phyloP scores from a whole-genome alignment of 768 basidiomycete genomes.

The Lactarius vividus region DNA sequence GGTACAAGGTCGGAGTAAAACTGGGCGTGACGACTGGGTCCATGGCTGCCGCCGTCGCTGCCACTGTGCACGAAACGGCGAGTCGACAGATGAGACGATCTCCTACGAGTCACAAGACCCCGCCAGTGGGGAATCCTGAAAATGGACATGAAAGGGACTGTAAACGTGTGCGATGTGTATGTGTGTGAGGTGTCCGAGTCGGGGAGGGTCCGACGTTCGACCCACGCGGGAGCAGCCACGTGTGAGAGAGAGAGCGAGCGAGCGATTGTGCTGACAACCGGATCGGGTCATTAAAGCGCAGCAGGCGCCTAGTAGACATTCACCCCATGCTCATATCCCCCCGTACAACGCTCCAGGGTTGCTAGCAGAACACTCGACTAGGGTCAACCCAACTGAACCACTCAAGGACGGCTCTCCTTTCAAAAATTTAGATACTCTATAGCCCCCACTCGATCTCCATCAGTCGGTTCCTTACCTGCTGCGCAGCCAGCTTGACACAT shows the following conservation, averaged over 20 bases:
- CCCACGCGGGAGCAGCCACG: neutral
- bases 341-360: neutral
- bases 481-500: slow-evolving; percentile 13
- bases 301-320: neutral
- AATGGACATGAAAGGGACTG: neutral
- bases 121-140: neutral
- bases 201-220: neutral
- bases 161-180: neutral
- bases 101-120: slow-evolving; percentile 2
- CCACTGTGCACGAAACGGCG: slow-evolving; percentile 27
- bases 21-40: slow-evolving; percentile 52
- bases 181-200: neutral
- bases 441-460: neutral
- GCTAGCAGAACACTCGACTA: neutral
- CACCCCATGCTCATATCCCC: neutral
- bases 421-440: neutral
- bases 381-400: neutral
- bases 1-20: slow-evolving; percentile 72
- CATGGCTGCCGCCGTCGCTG: slow-evolving; percentile 25
- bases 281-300: neutral
- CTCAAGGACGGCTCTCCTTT: neutral
- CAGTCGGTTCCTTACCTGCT: neutral
- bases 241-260: neutral
- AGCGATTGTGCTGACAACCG: neutral
- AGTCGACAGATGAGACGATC: neutral